phyloP scores from a whole-genome alignment of 106 monocot species.

The Dendrobium nobile region DNA sequence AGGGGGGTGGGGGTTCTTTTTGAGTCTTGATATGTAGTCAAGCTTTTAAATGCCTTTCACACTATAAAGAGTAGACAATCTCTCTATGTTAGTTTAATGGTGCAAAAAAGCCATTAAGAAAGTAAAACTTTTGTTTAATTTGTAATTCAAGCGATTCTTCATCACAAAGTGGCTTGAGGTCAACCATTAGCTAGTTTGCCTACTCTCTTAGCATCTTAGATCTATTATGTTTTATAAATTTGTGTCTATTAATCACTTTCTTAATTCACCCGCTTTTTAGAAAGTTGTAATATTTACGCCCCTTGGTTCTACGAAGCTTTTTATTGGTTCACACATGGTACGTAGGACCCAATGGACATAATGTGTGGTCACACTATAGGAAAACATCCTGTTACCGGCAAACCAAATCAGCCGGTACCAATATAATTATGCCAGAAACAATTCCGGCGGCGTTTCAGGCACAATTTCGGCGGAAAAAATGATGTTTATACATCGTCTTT shows the following conservation, averaged over 20 bases:
- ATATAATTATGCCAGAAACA: no score
- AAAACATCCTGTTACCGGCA: no score
- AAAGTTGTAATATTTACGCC: no score
- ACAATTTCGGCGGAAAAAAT: no score
- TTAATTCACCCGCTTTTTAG: not conserved
- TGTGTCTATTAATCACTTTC: not conserved
- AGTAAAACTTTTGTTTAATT: not conserved
- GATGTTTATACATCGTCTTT: no score
- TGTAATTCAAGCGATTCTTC: not conserved
- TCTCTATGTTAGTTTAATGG: not conserved
- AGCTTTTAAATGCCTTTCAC: constrained; percentile 15
- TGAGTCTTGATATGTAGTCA: constrained; percentile 3
- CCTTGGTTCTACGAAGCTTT: no score
- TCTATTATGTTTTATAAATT: not conserved
- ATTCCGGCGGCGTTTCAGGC: no score
- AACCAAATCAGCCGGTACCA: no score
- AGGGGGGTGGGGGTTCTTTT: not conserved
- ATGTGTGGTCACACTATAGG: no score
- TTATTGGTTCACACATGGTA: no score
- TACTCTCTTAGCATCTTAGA: not conserved
- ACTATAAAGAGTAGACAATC: not conserved
- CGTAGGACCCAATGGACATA: no score
- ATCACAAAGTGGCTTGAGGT: not conserved
- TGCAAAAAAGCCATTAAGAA: constrained; percentile 1
- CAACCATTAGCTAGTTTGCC: not conserved